Evolutionary conservation across 495 filamentous ascomycete genomes (phyloP).

Genomic region (Poronia punctata): DNA sequence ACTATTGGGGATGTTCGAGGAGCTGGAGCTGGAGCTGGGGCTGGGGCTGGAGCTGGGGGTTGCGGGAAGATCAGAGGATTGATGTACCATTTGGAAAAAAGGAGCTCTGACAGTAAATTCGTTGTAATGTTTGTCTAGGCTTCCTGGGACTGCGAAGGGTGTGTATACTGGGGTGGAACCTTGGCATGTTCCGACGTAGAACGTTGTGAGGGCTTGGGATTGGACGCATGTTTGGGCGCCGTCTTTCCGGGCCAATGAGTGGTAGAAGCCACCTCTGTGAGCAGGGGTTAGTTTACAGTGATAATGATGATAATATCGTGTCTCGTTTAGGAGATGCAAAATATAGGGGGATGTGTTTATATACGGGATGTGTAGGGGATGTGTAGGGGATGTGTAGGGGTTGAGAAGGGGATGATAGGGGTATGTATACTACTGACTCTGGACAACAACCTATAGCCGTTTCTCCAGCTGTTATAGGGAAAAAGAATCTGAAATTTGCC

Average conservation of each 20-base stretch:
- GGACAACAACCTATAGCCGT: conserved; percentile 30
- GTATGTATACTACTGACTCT: conserved; percentile 4
- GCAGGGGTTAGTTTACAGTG: neutral
- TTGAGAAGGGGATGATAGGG: neutral
- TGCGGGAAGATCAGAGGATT: conserved; percentile 15
- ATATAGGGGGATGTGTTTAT: too few species aligned
- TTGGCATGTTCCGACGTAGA: conserved; percentile 9
- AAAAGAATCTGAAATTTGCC: conserved; percentile 19
- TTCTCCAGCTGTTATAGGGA: conserved; percentile 16
- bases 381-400: neutral
- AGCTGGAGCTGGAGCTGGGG: neutral
- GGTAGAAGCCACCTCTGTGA: conserved; percentile 7
- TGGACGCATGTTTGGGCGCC: conserved; percentile 25
- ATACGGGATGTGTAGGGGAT: too few species aligned
- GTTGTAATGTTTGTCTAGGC: neutral
- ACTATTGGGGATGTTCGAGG: neutral
- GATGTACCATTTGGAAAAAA: conserved; percentile 25
- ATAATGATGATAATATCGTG: neutral
- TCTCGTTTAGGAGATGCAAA: too few species aligned
- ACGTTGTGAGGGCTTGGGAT: conserved; percentile 3
- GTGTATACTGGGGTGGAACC: neutral
- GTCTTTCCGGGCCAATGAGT: neutral
- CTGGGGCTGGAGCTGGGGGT: neutral
- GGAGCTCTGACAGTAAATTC: conserved; percentile 20
- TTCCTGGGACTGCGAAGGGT: conserved; percentile 2